Evolutionary conservation across 805 yeast genomes (phyloP), one percentile per base, ranked within the genome.

Genomic region (Yarrowia sp.): DNA sequence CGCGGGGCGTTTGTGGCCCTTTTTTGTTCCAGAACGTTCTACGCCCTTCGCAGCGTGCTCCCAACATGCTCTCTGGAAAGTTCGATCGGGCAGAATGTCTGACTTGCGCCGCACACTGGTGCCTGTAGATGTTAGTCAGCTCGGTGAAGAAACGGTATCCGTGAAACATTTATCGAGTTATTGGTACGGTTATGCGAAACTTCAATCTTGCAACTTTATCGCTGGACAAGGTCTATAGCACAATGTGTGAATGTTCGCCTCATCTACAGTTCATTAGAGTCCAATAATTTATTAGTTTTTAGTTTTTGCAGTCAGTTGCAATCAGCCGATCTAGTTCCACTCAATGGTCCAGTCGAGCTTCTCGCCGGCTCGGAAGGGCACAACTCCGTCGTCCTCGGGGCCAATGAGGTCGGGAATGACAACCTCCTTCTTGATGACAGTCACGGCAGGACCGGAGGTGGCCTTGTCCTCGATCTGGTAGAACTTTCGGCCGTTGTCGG

Each of bases 301-400:
- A 16, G n/a, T 46, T 46, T 46, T 21, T 47, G 14, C 18, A 5
- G 19, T 32, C 22, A 19, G 6, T 31, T n/a, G n/a, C n/a, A n/a
- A n/a, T n/a, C n/a, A n/a, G n/a, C n/a, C n/a, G n/a, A 19, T 32
- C 38, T 42, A 65, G 13, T 16, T 73, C 97, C 97, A 92, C 73
- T 86, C 88, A 5, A 84, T 81, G 9, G 83, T 73, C 90, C 96
- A 93, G 31, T 78, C 70, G 55, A 93, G 78, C 62, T 78, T 80
- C 60, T 87, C 84, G 16, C 96, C 97, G 7, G 97, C 91, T 67
- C 79, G 80, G 80, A 93, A 93, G 8, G 97, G 98, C 16, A 90
- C 93, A 32, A 88, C 85, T 13, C 78, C 81, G 27, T 82, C 70
- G 7, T 77, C 84, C 18, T 77, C 80, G 21, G 81, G 68, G 5